Evolutionary conservation across 163 green algal genomes (phyloP).

Genomic region (Chlamydomonas reinhardtii): DNA sequence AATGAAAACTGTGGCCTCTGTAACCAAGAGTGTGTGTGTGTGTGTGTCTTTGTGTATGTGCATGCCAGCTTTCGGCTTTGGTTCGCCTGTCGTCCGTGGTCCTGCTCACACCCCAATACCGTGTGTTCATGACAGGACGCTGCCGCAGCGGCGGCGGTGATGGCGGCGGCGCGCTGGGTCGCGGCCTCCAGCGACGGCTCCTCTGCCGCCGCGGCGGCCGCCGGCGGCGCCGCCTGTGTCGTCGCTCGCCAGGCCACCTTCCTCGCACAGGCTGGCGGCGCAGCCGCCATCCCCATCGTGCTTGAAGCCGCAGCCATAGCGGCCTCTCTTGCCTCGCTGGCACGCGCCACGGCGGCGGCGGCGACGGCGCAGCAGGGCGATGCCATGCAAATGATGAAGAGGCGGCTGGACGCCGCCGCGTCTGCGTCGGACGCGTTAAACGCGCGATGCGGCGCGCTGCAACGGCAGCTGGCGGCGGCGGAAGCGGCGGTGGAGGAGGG

Average conservation of each 20-base stretch:
- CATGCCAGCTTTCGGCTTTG: too few relatives aligned
- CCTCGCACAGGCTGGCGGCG: constrained; percentile 14
- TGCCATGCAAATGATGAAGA: neutral
- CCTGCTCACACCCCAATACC: too few relatives aligned
- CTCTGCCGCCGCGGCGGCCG: constrained; percentile 4
- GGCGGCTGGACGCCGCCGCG: neutral
- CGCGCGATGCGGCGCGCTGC: neutral
- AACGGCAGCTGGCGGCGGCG: constrained; percentile 5
- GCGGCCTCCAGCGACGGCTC: constrained; percentile 1
- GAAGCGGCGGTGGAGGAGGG: neutral
- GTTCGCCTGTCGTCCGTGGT: too few relatives aligned
- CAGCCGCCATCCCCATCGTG: neutral
- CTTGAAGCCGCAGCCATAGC: neutral
- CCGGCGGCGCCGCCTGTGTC: neutral
- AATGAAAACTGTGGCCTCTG: too few relatives aligned
- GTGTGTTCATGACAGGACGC: too few relatives aligned
- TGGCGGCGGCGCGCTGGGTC: neutral
- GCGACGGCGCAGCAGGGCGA: neutral
- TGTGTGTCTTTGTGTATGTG: too few relatives aligned
- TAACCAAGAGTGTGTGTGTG: too few relatives aligned
- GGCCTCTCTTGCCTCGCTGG: neutral
- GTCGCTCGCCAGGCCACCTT: neutral
- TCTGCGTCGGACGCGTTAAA: neutral
- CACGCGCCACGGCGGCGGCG: neutral
- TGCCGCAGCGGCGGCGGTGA: constrained; percentile 3